Evolutionary conservation across 2,329 filamentous ascomycete genomes (phyloP), one percentile per base, ranked within the genome.

Genomic region (Trichoderma sp.): DNA sequence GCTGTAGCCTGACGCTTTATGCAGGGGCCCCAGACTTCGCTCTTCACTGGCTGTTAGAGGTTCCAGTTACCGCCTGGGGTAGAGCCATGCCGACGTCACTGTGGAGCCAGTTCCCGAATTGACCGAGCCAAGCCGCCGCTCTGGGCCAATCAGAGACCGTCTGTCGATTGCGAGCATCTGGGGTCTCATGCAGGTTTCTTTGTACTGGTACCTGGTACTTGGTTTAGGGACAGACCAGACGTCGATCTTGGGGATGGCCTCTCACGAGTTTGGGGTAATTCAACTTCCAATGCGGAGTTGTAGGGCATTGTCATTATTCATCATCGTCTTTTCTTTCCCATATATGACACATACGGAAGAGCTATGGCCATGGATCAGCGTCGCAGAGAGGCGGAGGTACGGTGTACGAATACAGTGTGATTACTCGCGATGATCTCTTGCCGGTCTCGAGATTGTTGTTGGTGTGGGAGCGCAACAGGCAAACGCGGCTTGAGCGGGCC

Each of bases 51-150:
- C 66, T 39, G 20, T 43, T 50, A 23, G 23, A 47, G 50, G 20
- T 43, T 50, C 23, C 26, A 26, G 30, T 23, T 53, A 36, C 50
- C 23, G 63, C 63, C 63, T 65, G 65, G 65, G 65, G 65, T 59
- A 68, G 64, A 28, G 66, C 57, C 47, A 39, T 30, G 39, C 12
- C 66, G 66, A 69, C 66, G 66, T 69, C 66, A 69, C 36, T 23
- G 39, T 69, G 66, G 66, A 39, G 39, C 47, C 11, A 39, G 26
- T 6, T 12, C 13, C 66, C 34, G 66, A 69, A 69, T 69, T 69
- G 66, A 69, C 66, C 66, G 66, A 69, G 66, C 66, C 66, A 61
- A 69, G 66, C 66, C 66, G 66, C 57, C 28, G 28, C 57, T 7
- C 6, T 50, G 23, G 39, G 57, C 66, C 55, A 69, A 69, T 69